Conservation (phyloP, 225 moss, liverwort and hornwort species). For the Sphagnum contortum region DNA sequence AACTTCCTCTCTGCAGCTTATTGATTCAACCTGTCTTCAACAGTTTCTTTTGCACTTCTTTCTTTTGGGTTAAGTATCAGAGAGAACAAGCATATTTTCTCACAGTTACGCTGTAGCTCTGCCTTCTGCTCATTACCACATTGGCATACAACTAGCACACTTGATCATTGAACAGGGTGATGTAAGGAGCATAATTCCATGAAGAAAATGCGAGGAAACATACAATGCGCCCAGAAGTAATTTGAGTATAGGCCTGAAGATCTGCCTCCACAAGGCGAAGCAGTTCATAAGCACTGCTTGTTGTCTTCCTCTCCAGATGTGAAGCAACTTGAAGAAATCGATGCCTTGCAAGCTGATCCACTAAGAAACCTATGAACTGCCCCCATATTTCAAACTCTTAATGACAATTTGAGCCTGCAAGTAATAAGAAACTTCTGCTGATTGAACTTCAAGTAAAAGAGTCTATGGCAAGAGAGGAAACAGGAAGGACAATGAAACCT, state of each 20-base stretch:
- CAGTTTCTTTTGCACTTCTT: not conserved
- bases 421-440: no score
- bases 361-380: conserved; percentile 80
- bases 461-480: not conserved
- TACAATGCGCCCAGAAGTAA: conserved; percentile 79
- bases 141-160: no score
- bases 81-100: no score
- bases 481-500: conserved; percentile 22
- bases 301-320: conserved; percentile 88
- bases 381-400: not conserved
- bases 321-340: conserved; percentile 89
- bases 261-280: conserved; percentile 85
- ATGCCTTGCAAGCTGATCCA: conserved; percentile 84
- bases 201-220: conserved; percentile 2
- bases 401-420: no score
- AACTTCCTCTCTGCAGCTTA: no score
- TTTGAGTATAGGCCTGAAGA: conserved; percentile 65
- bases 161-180: no score
- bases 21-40: no score
- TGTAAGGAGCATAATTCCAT: not conserved
- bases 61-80: no score
- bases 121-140: no score
- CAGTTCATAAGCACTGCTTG: conserved; percentile 84
- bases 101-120: no score
- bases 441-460: no score